These are phyloP conservation scores for Tetrapyrgos nigripes DNA, from an alignment of 1,284 basidiomycete species.

Conservation along the genomic window DNA sequence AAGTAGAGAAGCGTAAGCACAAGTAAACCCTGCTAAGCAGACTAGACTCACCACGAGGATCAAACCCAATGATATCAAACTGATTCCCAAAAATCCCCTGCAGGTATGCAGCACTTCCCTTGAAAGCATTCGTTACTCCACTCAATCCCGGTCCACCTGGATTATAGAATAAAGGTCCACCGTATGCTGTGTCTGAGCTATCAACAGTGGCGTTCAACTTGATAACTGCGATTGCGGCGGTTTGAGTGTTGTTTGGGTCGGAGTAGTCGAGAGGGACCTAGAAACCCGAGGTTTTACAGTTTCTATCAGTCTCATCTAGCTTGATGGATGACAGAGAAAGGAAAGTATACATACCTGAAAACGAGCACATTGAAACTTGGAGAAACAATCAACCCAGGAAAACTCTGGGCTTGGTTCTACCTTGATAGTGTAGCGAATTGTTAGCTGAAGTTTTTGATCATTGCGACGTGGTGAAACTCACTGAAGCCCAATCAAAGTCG, in stretches of 20 bases:
- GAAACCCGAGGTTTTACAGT: too few relatives aligned
- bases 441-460: too few relatives aligned
- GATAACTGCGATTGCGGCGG: constrained; percentile 35
- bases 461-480: too few relatives aligned
- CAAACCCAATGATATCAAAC: constrained; percentile 40
- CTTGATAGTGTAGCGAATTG: too few relatives aligned
- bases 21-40: not conserved
- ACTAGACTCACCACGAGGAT: constrained; percentile 34
- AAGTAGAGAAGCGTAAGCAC: not conserved
- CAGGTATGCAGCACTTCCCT: not conserved
- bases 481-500: too few relatives aligned
- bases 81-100: constrained; percentile 27
- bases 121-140: constrained; percentile 22
- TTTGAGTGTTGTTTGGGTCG: constrained; percentile 23
- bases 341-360: too few relatives aligned
- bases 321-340: too few relatives aligned
- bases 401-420: too few relatives aligned
- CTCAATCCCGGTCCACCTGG: constrained; percentile 40
- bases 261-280: constrained; percentile 38
- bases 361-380: too few relatives aligned
- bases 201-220: constrained; percentile 27
- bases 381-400: too few relatives aligned
- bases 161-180: constrained; percentile 39
- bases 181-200: constrained; percentile 27
- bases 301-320: too few relatives aligned